A percentile compares a stretch with the other conserved stretches of the same genome.
These are phyloP conservation scores for Neonothopanus nambi DNA, from an alignment of 1,284 basidiomycete species.

Conservation along the genomic window DNA sequence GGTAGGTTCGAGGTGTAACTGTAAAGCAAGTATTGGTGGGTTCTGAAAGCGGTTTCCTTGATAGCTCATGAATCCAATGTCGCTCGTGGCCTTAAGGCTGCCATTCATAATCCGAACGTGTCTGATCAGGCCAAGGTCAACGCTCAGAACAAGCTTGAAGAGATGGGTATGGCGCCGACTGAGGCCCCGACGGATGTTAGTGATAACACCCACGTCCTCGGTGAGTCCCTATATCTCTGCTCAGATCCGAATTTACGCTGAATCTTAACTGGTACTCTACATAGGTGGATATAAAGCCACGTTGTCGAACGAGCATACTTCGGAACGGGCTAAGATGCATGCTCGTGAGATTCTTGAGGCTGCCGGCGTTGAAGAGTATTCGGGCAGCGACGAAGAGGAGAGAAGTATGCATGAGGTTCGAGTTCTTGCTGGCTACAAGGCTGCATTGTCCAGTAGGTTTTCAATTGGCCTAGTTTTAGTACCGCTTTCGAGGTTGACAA, in stretches of 20 bases:
- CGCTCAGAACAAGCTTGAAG: conserved; percentile 43
- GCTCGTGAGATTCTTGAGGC: conserved; percentile 41
- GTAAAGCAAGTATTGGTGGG: neutral
- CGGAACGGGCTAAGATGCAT: conserved; percentile 49
- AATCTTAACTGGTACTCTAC: neutral
- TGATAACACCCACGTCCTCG: conserved; percentile 26
- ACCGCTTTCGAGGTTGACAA: neutral
- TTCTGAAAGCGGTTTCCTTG: neutral
- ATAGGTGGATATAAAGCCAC: conserved; percentile 54
- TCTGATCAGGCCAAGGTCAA: conserved; percentile 50
- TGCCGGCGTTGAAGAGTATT: conserved; percentile 4
- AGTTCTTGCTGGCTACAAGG: conserved; percentile 19
- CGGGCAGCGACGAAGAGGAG: conserved; percentile 5
- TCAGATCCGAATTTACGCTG: neutral
- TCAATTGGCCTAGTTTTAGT: neutral
- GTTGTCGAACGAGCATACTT: conserved; percentile 43
- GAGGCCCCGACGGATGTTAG: conserved; percentile 12
- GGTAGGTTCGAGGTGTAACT: neutral
- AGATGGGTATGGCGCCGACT: conserved; percentile 31
- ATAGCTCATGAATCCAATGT: conserved; percentile 29
- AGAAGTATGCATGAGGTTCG: conserved; percentile 11
- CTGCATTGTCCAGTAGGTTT: conserved; percentile 18
- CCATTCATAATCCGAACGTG: conserved; percentile 53
- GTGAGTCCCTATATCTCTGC: neutral
- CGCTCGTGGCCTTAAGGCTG: conserved; percentile 55